These are phyloP conservation scores for Pneumocystis jirovecii DNA, from an alignment of 1,139 yeast genomes.

Conservation along the genomic window DNA sequence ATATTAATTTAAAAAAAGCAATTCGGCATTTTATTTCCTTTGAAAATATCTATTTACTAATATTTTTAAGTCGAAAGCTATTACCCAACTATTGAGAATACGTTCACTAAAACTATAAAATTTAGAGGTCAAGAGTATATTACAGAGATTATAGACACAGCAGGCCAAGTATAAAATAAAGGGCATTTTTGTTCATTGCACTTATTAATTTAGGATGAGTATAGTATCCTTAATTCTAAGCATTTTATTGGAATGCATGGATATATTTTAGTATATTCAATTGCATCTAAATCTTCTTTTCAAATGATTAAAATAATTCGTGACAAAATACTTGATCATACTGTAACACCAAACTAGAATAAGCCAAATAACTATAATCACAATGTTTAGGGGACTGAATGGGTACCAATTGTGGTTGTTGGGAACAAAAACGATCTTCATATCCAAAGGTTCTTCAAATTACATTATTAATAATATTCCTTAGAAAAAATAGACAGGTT, in stretches of 20 bases:
- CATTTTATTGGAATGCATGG: constrained; percentile 79
- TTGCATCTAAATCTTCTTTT: constrained; percentile 64
- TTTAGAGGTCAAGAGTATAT: constrained; percentile 66
- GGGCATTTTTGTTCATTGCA: neutral
- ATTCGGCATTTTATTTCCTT: neutral
- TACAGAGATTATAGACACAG: constrained; percentile 79
- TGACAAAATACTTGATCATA: constrained; percentile 66
- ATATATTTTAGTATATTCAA: constrained; percentile 66
- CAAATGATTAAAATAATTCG: constrained; percentile 64
- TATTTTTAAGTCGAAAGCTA: constrained; percentile 53
- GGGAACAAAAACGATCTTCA: constrained; percentile 66
- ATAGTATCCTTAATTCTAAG: constrained; percentile 67
- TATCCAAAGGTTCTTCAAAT: constrained; percentile 8
- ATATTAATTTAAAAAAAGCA: neutral
- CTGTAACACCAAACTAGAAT: constrained; percentile 18
- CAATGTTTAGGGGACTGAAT: constrained; percentile 38
- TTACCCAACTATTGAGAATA: constrained; percentile 87
- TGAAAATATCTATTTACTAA: neutral
- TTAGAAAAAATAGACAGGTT: constrained; percentile 32
- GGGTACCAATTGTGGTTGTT: constrained; percentile 64
- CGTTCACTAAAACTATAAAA: constrained; percentile 56
- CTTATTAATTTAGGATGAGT: constrained; percentile 43
- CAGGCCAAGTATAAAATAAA: constrained; percentile 42
- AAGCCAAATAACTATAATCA: neutral
- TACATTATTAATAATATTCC: constrained; percentile 14